These are phyloP conservation scores for Nakaseomyces nivariensis DNA, from an alignment of 1,139 yeast species.

Conservation along the genomic window DNA sequence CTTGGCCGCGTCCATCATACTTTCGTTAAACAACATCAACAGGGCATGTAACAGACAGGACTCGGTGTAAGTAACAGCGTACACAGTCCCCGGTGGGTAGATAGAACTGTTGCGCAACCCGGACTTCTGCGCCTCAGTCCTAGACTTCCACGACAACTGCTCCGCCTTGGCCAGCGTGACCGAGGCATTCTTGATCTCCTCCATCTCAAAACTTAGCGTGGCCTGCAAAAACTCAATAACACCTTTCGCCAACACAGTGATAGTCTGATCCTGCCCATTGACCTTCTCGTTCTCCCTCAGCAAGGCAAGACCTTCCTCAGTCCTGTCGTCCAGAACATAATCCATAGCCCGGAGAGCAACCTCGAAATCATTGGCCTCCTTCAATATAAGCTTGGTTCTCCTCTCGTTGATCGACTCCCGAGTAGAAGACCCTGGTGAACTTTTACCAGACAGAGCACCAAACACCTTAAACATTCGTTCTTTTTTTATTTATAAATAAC, in stretches of 20 bases:
- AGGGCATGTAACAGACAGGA: conserved; percentile 78
- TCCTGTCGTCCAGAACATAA: conserved; percentile 73
- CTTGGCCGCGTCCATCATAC: conserved; percentile 72
- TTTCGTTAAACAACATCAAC: conserved; percentile 51
- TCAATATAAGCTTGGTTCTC: conserved; percentile 27
- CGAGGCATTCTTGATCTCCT: conserved; percentile 70
- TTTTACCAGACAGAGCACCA: conserved; percentile 20
- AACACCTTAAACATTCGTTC: conserved; percentile 23
- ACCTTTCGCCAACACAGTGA: conserved; percentile 68
- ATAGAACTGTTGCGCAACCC: conserved; percentile 52
- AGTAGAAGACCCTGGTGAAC: conserved; percentile 5
- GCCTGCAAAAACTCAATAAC: conserved; percentile 87
- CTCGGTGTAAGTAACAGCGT: conserved; percentile 83
- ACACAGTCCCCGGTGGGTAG: conserved; percentile 92
- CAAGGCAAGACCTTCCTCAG: conserved; percentile 55
- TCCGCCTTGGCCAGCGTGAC: conserved; percentile 70
- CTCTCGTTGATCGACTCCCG: conserved; percentile 16
- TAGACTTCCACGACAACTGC: conserved; percentile 52
- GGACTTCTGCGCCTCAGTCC: conserved; percentile 47
- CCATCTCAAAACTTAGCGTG: conserved; percentile 84
- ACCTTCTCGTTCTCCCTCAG: conserved; percentile 37
- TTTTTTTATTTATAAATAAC: not conserved
- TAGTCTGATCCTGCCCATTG: conserved; percentile 40
- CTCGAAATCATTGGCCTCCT: conserved; percentile 50
- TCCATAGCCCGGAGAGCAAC: conserved; percentile 86